Base-by-base conservation (phyloP, 2,329 filamentous ascomycete genomes). In the Ophiobolus disseminans region DNA sequence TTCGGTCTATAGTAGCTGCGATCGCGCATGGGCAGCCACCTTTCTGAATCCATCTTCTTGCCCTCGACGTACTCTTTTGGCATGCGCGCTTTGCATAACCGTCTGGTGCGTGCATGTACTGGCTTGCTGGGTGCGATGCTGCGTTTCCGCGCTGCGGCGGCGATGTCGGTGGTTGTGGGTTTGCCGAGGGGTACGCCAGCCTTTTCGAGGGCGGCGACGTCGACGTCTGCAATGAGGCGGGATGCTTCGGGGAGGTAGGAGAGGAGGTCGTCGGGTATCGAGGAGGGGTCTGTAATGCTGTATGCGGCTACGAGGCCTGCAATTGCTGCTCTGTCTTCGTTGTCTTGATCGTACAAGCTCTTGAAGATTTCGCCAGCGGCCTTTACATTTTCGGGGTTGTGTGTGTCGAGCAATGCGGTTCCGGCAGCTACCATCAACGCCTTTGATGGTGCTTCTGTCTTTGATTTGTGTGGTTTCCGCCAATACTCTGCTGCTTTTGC, bases 11-110 rank as follows among this genome's bases (percentile, higher is more conserved):
- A 99, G 31, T 86, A 89, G 62, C 89, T 94, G 48, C 94, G 83
- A 71, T 99, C 94, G 42, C 89, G 86, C 65, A 97, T 79, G 10
- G 94, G 93, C 51, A 99, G 76, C 94, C 94, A 99, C 55, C 94
- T 82, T 75, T 99, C 94, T 0, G 91, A 87, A 72, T 99, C 94
- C 25, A 90, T 83, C 57, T 86, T 86, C 79, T 91, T 95, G 61
- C 82, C 84, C 42, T 89, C 83, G 50, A 91, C 89, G 65, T 85
- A 90, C 64, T 86, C 82, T 74, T 90, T 90, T 23, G 88, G 88
- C 63, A 89, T 78, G 60, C 83, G 84, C 47, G 78, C 82, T 68
- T 82, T 80, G 38, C 81, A 77, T 26, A 81, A 78, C 64, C 82
- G 83, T 66, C 84, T 85, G 50, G 82, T 77, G 66, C 84, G 85